Conservation (phyloP, 345 rosid species). For the Dipteronia dyeriana region DNA sequence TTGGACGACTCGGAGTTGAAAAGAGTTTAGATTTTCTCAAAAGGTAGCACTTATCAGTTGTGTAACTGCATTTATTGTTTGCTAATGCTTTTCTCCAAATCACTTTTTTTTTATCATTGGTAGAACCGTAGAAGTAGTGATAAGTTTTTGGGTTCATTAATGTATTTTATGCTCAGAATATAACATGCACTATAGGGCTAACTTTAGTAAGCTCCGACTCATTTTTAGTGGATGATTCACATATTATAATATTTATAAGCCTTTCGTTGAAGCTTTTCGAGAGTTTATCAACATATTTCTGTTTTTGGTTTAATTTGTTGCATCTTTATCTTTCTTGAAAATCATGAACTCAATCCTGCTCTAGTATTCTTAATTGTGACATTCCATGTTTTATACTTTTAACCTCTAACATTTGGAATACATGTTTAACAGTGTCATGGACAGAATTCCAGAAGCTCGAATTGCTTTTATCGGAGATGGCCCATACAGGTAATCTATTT, state of each 20-base stretch:
- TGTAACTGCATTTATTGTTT: neutral
- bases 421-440: constrained; percentile 75
- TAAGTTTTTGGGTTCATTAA: neutral
- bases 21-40: constrained; percentile 95
- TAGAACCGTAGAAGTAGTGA: neutral
- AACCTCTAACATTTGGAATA: constrained; percentile 17
- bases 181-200: neutral
- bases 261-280: neutral
- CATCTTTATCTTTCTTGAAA: neutral
- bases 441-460: constrained; percentile 81
- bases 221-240: neutral
- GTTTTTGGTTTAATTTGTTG: neutral
- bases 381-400: neutral
- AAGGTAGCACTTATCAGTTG: constrained; percentile 44
- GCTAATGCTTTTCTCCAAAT: neutral
- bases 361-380: neutral
- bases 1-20: constrained; percentile 94
- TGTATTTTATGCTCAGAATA: neutral
- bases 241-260: neutral
- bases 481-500: constrained; percentile 69
- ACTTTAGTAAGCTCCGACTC: neutral
- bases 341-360: neutral
- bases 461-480: constrained; percentile 96
- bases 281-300: neutral
- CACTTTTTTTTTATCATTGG: neutral